Percentiles rank a stretch among this genome's conserved stretches.
These are phyloP conservation scores for Monilinia fructigena DNA, from an alignment of 2,329 filamentous ascomycete genomes.

Conservation along the genomic window DNA sequence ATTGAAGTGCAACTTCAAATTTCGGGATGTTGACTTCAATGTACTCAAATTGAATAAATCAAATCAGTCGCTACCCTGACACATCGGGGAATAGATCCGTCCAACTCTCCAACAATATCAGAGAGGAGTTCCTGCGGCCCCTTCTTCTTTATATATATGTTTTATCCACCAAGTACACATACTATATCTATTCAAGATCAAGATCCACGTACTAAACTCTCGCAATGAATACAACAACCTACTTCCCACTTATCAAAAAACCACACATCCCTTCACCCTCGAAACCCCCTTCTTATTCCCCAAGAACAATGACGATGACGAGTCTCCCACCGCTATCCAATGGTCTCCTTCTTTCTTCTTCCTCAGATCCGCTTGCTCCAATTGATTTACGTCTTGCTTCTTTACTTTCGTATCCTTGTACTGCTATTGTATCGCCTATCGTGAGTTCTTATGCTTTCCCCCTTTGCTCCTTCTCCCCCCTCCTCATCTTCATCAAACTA, in stretches of 20 bases:
- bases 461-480: no score
- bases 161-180: background rate
- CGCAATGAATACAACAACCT: background rate
- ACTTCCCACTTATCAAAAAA: background rate
- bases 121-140: background rate
- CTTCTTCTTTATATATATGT: background rate
- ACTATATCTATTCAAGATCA: background rate
- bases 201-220: background rate
- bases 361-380: background rate
- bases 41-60: background rate
- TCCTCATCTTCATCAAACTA: background rate
- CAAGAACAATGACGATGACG: background rate
- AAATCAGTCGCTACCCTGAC: background rate
- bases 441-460: no score
- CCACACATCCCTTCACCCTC: background rate
- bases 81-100: background rate
- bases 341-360: background rate
- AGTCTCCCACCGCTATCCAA: background rate
- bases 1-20: background rate
- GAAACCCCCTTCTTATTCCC: background rate
- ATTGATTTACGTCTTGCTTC: background rate
- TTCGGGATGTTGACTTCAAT: background rate
- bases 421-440: background rate
- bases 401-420: background rate
- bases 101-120: background rate